These are phyloP conservation scores for Cubamyces sp. DNA, from an alignment of 768 basidiomycete species.

Conservation along the genomic window DNA sequence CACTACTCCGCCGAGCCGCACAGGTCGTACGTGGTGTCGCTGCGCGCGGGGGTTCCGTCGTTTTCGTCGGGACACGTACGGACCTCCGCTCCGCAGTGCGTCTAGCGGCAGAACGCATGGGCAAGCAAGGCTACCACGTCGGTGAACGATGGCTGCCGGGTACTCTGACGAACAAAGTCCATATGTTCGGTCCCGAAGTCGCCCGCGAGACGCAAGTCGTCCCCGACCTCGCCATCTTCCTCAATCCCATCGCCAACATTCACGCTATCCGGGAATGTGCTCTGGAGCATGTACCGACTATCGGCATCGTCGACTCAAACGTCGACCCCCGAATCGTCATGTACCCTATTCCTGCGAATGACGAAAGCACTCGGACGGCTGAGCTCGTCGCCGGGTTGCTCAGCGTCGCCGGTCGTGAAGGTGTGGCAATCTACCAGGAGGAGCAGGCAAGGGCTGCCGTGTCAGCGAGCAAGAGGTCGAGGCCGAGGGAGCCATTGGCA, in stretches of 20 bases:
- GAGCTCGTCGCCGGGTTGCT: constrained; percentile 90
- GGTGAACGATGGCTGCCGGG: constrained; percentile 93
- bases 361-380: constrained; percentile 89
- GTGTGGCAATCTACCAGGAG: constrained; percentile 51
- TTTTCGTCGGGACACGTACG: constrained; percentile 89
- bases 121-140: constrained; percentile 80
- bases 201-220: constrained; percentile 57
- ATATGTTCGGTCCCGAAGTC: constrained; percentile 67
- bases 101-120: constrained; percentile 80
- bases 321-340: constrained; percentile 95
- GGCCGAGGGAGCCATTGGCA: constrained; percentile 14
- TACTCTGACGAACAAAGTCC: constrained; percentile 85
- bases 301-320: constrained; percentile 94
- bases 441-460: constrained; percentile 28
- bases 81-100: constrained; percentile 76
- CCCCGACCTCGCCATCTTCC: constrained; percentile 89
- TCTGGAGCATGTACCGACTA: constrained; percentile 86
- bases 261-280: constrained; percentile 93
- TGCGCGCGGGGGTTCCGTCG: constrained; percentile 76
- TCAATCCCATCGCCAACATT: constrained; percentile 86
- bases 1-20: constrained; percentile 88
- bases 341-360: constrained; percentile 98
- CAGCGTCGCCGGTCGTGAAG: constrained; percentile 85
- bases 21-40: constrained; percentile 84
- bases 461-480: constrained; percentile 10